Base-by-base conservation (phyloP, 2,329 filamentous ascomycete genomes). In the Hymenoscyphus fructigenus region DNA sequence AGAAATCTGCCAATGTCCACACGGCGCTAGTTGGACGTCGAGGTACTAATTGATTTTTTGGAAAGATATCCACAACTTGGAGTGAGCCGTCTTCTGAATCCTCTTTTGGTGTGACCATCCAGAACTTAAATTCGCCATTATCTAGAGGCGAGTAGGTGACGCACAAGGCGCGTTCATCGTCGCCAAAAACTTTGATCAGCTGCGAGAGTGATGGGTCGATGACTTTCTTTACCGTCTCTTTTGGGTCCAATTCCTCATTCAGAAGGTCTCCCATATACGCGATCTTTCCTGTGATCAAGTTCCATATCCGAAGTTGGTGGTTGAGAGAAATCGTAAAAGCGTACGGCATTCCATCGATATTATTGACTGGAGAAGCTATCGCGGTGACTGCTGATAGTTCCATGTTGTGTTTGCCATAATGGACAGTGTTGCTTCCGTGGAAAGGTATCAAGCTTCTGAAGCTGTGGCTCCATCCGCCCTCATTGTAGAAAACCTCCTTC, bases 71-170 rank as follows among this genome's bases (percentile, higher is more conserved):
- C 67, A 87, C 84, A 15, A 96, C 82, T 9, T 88, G 82, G 23
- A 92, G 76, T 2, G 80, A 82, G 69, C 78, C 69, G 70, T 84
- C 84, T 12, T 50, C 44, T 12, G 44, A 50, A 44, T 44, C 41
- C 61, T 88, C 85, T 69, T 88, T 85, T 20, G 90, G 85, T 61
- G 86, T 85, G n/a, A 87, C 78, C 69, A 80, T 83, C 92, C 93
- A 99, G 75, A 99, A 93, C 76, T 97, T 98, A 83, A 99, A 98
- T 75, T 94, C 90, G 41, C 95, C 91, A 50, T 88, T 86, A 34
- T 93, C 91, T 68, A 95, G 87, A 0, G 95, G 94, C 12, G 93
- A 97, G 77, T 93, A 97, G 9, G 92, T 94, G 44, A 92, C 87
- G 61, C 94, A 85, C 15, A 86, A n/a, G 47, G 83, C 80, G 62